phyloP scores from a whole-genome alignment of 306 rosid species.

The Cicer chorassanicum region DNA sequence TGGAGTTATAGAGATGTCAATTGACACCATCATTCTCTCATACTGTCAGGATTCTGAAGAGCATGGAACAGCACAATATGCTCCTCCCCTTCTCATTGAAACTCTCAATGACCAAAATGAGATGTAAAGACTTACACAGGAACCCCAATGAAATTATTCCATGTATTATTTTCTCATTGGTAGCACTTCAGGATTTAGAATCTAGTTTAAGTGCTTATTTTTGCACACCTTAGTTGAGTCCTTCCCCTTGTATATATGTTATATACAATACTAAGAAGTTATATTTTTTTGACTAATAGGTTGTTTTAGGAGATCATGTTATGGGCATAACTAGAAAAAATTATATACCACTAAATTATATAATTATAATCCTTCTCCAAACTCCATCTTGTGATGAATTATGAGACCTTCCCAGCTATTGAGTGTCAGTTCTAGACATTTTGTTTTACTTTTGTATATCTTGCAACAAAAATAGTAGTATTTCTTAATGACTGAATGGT shows the following conservation, averaged over 20 bases:
- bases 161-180: slow-evolving; percentile 14
- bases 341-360: background rate
- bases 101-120: slow-evolving; percentile 91
- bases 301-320: slow-evolving; percentile 40
- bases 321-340: slow-evolving; percentile 25
- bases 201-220: slow-evolving; percentile 44
- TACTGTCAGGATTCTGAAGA: slow-evolving; percentile 97
- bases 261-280: slow-evolving; percentile 11
- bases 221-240: slow-evolving; percentile 39
- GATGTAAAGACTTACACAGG: slow-evolving; percentile 85
- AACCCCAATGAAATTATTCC: slow-evolving; percentile 50
- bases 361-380: slow-evolving; percentile 16
- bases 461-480: too few species aligned
- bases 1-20: slow-evolving; percentile 93
- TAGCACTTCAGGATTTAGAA: slow-evolving; percentile 36
- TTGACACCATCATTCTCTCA: slow-evolving; percentile 92
- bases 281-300: slow-evolving; percentile 23
- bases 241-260: slow-evolving; percentile 43
- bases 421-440: too few species aligned
- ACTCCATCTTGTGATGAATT: background rate
- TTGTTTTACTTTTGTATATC: too few species aligned
- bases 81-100: slow-evolving; percentile 96
- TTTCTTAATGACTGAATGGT: too few species aligned
- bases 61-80: slow-evolving; percentile 97
- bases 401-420: background rate